Conservation (phyloP, 352 stramenopile genomes). For the Thraustochytrium striatum region DNA sequence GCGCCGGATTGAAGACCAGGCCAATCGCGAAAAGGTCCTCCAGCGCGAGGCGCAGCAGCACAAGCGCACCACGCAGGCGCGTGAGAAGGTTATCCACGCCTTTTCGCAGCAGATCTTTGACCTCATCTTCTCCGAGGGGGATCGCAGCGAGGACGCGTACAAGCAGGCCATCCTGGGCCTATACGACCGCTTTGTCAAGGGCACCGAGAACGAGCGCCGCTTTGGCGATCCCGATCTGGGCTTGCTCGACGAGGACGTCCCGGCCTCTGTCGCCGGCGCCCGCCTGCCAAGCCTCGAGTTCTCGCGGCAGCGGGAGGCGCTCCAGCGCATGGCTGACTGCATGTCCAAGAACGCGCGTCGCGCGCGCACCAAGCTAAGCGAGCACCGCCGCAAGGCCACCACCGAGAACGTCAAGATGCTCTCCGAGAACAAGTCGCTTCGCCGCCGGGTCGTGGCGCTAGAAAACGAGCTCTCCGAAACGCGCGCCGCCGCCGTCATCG, state of each 20-base stretch:
- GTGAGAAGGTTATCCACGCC: background rate
- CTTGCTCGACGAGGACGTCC: background rate
- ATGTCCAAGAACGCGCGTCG: background rate
- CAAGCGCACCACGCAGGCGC: background rate
- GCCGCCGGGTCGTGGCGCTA: background rate
- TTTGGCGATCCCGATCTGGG: background rate
- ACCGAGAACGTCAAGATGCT: background rate
- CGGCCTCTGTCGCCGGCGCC: background rate
- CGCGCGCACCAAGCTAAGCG: background rate
- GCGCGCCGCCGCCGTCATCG: no score
- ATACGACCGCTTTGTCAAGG: slow-evolving; percentile 31
- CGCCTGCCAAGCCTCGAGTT: slow-evolving; percentile 22
- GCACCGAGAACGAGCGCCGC: background rate
- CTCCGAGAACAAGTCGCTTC: slow-evolving; percentile 32
- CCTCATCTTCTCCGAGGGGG: slow-evolving; percentile 2
- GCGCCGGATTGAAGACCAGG: background rate
- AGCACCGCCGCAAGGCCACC: background rate
- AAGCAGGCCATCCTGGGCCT: slow-evolving; percentile 15
- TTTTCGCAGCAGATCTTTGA: slow-evolving; percentile 13
- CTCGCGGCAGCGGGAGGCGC: slow-evolving; percentile 5
- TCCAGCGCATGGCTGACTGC: background rate
- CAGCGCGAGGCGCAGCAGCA: background rate
- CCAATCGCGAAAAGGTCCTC: background rate
- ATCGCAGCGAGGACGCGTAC: background rate
- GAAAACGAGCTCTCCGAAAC: background rate